A percentile compares a stretch with the other conserved stretches of the same genome.
Evolutionary conservation across 805 yeast genomes (phyloP).

Genomic region (Wickerhamomyces queroliae): DNA sequence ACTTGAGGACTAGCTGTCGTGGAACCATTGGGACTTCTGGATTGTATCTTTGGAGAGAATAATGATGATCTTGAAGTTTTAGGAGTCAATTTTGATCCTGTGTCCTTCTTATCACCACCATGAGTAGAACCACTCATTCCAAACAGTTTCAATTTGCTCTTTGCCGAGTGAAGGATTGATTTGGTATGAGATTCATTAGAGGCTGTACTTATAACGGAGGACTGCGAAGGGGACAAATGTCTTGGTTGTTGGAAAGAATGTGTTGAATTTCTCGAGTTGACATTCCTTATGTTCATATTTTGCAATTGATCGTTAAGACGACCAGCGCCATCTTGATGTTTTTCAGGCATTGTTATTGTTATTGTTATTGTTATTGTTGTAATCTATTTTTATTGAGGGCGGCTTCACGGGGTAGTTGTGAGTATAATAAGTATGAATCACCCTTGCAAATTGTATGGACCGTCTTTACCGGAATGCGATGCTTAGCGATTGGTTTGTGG

Average conservation of each 20-base stretch:
- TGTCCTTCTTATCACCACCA: slow-evolving; percentile 2
- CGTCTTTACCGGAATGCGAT: too few relatives aligned
- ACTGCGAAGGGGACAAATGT: not conserved
- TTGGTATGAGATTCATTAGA: slow-evolving; percentile 1
- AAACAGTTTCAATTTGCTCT: slow-evolving; percentile 1
- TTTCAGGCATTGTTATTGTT: too few relatives aligned
- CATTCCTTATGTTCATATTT: slow-evolving; percentile 1
- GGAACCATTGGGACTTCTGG: slow-evolving; percentile 14
- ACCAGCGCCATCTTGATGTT: not conserved
- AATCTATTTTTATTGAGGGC: too few relatives aligned
- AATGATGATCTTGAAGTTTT: slow-evolving; percentile 20
- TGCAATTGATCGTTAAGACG: not conserved
- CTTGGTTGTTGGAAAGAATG: not conserved
- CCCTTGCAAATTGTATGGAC: too few relatives aligned
- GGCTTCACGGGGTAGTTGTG: too few relatives aligned
- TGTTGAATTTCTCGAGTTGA: not conserved
- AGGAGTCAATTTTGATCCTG: slow-evolving; percentile 17
- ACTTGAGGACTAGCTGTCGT: slow-evolving; percentile 1
- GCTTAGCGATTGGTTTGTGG: too few relatives aligned
- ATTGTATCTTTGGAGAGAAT: slow-evolving; percentile 15
- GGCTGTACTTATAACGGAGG: not conserved
- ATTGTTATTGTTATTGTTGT: too few relatives aligned
- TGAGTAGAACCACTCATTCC: slow-evolving; percentile 3
- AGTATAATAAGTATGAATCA: too few relatives aligned
- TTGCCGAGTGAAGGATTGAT: not conserved